These are phyloP conservation scores for Coemansia sp. DNA, from an alignment of 192 early-diverging fungal species.

Conservation along the genomic window DNA sequence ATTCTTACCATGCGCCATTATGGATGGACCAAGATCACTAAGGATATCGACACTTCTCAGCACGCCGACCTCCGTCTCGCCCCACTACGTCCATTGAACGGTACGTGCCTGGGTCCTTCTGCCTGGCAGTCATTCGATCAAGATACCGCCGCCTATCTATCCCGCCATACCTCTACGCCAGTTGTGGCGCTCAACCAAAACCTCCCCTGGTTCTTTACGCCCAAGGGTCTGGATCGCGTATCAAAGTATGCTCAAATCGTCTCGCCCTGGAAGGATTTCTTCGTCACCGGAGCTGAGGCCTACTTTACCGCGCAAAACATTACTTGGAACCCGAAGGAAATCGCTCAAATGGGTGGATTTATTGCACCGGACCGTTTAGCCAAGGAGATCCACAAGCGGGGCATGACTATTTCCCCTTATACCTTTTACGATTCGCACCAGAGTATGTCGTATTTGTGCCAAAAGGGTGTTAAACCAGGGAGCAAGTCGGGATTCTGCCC, in stretches of 20 bases:
- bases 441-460: constrained; percentile 42
- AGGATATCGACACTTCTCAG: constrained; percentile 18
- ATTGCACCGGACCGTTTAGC: constrained; percentile 25
- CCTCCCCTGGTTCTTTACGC: constrained; percentile 48
- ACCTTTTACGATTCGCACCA: constrained; percentile 59
- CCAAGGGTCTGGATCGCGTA: constrained; percentile 38
- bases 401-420: constrained; percentile 46
- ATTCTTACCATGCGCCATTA: constrained; percentile 45
- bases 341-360: constrained; percentile 45
- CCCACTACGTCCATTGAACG: constrained; percentile 10
- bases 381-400: constrained; percentile 31
- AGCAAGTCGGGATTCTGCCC: constrained; percentile 27
- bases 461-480: not conserved
- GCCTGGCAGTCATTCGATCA: constrained; percentile 55
- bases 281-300: constrained; percentile 42
- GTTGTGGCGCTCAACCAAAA: constrained; percentile 41
- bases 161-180: constrained; percentile 21
- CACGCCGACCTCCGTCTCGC: constrained; percentile 26
- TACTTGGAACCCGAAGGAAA: constrained; percentile 44
- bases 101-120: constrained; percentile 23
- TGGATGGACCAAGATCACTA: constrained; percentile 37
- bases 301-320: constrained; percentile 24
- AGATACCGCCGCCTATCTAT: constrained; percentile 51
- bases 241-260: constrained; percentile 37
- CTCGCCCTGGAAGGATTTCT: constrained; percentile 57